Conservation (phyloP, 768 basidiomycete species). For the Kwoniella europaea region DNA sequence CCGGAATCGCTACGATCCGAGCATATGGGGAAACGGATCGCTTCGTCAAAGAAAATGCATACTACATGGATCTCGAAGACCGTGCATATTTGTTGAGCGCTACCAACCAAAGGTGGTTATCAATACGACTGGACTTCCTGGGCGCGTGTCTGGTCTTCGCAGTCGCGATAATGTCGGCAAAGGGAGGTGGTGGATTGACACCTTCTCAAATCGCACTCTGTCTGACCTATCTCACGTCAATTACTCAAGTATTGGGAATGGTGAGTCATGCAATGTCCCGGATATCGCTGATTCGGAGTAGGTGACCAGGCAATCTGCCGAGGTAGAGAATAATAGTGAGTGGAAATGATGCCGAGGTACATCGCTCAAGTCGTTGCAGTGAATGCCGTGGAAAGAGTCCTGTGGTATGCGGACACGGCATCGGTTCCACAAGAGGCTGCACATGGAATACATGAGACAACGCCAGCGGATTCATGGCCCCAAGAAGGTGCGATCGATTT, state of each 20-base stretch:
- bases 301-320: conserved; percentile 58
- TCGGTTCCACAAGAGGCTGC: conserved; percentile 69
- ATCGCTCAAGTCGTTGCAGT: conserved; percentile 19
- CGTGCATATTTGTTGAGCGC: conserved; percentile 79
- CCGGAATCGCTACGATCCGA: conserved; percentile 67
- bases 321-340: conserved; percentile 80
- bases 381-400: conserved; percentile 63
- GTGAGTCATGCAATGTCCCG: conserved; percentile 20
- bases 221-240: conserved; percentile 62
- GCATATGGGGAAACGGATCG: conserved; percentile 80
- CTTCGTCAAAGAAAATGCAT: conserved; percentile 74
- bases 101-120: conserved; percentile 76
- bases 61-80: conserved; percentile 85
- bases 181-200: conserved; percentile 71
- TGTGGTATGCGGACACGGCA: conserved; percentile 77
- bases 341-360: conserved; percentile 9
- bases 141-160: conserved; percentile 64
- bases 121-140: conserved; percentile 84
- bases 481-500: conserved; percentile 71
- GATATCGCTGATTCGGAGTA: neutral
- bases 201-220: conserved; percentile 79
- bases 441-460: conserved; percentile 66
- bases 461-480: conserved; percentile 74
- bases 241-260: conserved; percentile 53
- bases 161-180: conserved; percentile 76